These are phyloP conservation scores for Aspergillus viridinutans DNA, from an alignment of 2,329 filamentous ascomycete species.

Conservation along the genomic window DNA sequence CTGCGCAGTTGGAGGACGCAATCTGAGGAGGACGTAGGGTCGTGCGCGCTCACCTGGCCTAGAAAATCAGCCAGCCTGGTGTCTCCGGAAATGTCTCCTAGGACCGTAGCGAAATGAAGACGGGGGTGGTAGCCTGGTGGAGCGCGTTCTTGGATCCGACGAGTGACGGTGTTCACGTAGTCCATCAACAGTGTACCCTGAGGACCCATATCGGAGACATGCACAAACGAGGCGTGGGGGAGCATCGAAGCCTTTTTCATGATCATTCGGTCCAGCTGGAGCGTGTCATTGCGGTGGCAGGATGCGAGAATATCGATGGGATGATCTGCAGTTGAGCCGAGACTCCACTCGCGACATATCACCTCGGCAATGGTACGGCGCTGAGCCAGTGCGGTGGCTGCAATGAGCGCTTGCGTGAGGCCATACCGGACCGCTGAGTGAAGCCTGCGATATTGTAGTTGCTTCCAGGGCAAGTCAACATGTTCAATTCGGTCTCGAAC, in stretches of 20 bases:
- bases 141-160: slow-evolving; percentile 8
- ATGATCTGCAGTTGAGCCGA: neutral
- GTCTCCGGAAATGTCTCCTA: slow-evolving; percentile 10
- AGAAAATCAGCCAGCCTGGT: slow-evolving; percentile 7
- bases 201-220: slow-evolving; percentile 11
- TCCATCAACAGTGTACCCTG: slow-evolving; percentile 6
- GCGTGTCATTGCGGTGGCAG: slow-evolving; percentile 14
- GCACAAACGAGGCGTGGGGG: slow-evolving; percentile 17
- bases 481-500: too few relatives aligned
- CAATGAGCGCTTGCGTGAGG: slow-evolving; percentile 12
- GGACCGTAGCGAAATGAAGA: slow-evolving; percentile 15
- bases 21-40: slow-evolving; percentile 15
- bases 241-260: slow-evolving; percentile 15
- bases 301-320: slow-evolving; percentile 16
- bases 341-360: slow-evolving; percentile 14
- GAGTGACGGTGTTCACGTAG: slow-evolving; percentile 10
- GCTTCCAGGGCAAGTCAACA: too few relatives aligned
- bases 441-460: slow-evolving; percentile 2
- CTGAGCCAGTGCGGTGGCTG: slow-evolving; percentile 10
- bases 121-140: slow-evolving; percentile 9
- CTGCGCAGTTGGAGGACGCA: slow-evolving; percentile 11
- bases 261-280: slow-evolving; percentile 17
- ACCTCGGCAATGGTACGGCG: slow-evolving; percentile 11
- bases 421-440: slow-evolving; percentile 15
- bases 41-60: slow-evolving; percentile 2